Evolutionary conservation across 805 yeast genomes (phyloP), one percentile per base, ranked within the genome.

Genomic region (Huiozyma sinensis): DNA sequence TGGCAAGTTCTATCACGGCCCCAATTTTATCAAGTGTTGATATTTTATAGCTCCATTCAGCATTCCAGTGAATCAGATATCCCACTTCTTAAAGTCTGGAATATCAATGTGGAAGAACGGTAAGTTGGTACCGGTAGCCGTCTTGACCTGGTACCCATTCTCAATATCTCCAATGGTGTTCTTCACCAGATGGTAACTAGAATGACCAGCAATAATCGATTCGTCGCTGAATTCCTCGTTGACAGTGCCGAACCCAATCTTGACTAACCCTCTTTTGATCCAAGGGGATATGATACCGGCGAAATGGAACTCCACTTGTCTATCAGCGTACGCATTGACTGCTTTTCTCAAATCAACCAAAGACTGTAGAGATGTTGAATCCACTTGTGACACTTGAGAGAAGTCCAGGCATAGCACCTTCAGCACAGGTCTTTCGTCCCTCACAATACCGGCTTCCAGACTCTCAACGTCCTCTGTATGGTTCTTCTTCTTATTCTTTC

Each of bases 221-320:
- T 57, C 63, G 45, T 60, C 64, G 43, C 62, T 57, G 38, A 39
- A 55, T 17, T 57, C 70, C 30, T 68, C 73, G 28, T 65, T 69
- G 42, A 71, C 68, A 13, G 75, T 67, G 40, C 95, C 95, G 65
- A 87, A 87, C 1, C 94, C 95, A 45, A 80, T 79, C 52, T 77
- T 75, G 38, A 82, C 59, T 51, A 89, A 72, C 5, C 82, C 83
- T 57, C 90, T 75, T 55, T 85, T 78, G 44, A 84, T 76, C 97
- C 97, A 89, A 7, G 90, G 89, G 44, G 83, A 79, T 38, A 83
- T 66, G 31, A 89, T 77, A 28, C 95, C 95, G 8, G 84, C 76
- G 61, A 89, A 88, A 64, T 89, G 97, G 66, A 81, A 80, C 64
- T 89, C 96, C 46, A 87, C 89, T 52, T 83, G 87, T 46, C 82